Base-by-base conservation (phyloP, 176 grass and related monocot genomes). In the Oryza nivara region DNA sequence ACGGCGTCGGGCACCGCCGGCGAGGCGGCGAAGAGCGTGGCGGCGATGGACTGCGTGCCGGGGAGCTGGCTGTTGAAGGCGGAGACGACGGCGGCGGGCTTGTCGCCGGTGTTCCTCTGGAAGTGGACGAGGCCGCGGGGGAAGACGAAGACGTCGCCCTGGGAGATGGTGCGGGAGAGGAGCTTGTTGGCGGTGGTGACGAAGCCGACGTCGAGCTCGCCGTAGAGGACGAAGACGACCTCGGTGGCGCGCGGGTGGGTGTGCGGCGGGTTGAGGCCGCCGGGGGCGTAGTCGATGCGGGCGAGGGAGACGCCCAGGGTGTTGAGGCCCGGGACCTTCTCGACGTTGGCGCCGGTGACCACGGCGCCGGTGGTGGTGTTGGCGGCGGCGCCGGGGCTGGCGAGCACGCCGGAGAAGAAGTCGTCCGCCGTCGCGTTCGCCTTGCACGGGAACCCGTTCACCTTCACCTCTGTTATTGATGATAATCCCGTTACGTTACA, bases 161-260 rank as follows among this genome's bases (percentile, higher is more conserved):
- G 54, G 9, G 16, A 9, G 83, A 97, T 88, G 77, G 92, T 94
- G 88, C 81, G 91, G 41, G 86, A 1, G 32, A 97, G 36, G 70
- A 97, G 92, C 81, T 89, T 76, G 74, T 97, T 92, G 40, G 80
- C 86, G 0, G 90, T 92, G 89, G 90, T 94, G 90, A 97, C 34
- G 84, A 97, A 97, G 56, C 94, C 90, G 35, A 94, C 94, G 54
- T 97, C 90, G 47, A 97, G 85, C 47, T 17, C 40, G 67, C 95
- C 92, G 17, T 94, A 87, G 35, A 94, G 87, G 28, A 97, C 95
- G 84, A 97, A 97, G 80, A 97, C 36, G 12, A 97, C 20, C 90
- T 97, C 92, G 9, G 95, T 97, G 80, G 90, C 95, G 25, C 95
- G 95, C 44, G 92, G 94, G 88, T 94, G 95, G 60, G 95, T 97